These are phyloP conservation scores for Suhomyces canberraensis DNA, from an alignment of 805 yeast species.

Conservation along the genomic window DNA sequence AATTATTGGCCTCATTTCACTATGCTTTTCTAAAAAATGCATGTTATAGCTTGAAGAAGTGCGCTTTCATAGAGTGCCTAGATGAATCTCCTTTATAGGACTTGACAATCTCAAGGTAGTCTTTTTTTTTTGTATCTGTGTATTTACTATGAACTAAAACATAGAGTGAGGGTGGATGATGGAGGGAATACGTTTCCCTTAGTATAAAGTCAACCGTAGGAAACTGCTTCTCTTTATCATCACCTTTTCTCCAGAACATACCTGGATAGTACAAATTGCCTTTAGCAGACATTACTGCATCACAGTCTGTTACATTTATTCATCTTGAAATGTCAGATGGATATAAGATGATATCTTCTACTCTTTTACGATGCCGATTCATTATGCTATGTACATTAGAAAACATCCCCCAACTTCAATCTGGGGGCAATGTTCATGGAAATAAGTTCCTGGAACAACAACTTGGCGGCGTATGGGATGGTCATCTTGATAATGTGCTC, in stretches of 20 bases:
- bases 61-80: conserved; percentile 82
- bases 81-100: conserved; percentile 66
- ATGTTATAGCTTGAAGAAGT: conserved; percentile 79
- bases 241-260: conserved; percentile 58
- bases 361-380: not conserved
- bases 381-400: conserved; percentile 30
- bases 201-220: conserved; percentile 83
- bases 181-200: conserved; percentile 66
- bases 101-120: conserved; percentile 82
- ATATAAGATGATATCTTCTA: conserved; percentile 52
- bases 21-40: conserved; percentile 75
- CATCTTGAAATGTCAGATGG: conserved; percentile 80
- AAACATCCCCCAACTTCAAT: conserved; percentile 82
- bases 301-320: conserved; percentile 59
- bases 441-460: conserved; percentile 91
- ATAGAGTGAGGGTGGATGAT: too few species aligned
- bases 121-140: too few species aligned
- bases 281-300: conserved; percentile 97
- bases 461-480: conserved; percentile 97
- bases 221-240: conserved; percentile 59
- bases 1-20: conserved; percentile 71
- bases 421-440: conserved; percentile 99
- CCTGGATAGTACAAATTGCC: conserved; percentile 94
- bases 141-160: too few species aligned
- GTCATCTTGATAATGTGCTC: conserved; percentile 90